A percentile compares a stretch with the other conserved stretches of the same genome.
Conservation (phyloP, 176 grass and related monocot genomes). For the Triticum timopheevii region DNA sequence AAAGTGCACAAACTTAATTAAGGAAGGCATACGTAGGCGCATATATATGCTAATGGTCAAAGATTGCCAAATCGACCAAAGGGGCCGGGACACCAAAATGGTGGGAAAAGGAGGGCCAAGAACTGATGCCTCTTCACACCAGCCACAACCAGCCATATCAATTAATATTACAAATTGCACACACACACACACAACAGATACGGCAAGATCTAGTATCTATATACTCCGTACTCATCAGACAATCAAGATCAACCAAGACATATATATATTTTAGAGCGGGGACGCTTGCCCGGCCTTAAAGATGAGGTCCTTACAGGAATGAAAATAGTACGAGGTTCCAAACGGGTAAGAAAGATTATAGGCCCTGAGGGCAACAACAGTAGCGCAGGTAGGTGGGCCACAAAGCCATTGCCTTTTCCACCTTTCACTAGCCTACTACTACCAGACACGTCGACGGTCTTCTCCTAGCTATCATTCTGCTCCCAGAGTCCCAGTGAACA, state of each 20-base stretch:
- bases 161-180: constrained; percentile 1
- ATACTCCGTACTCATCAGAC: too few species aligned
- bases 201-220: background rate
- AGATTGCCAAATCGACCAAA: constrained; percentile 43
- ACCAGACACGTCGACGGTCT: constrained; percentile 17
- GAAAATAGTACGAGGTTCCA: too few species aligned
- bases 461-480: constrained; percentile 10
- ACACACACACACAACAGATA: background rate
- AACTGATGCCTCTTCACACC: constrained; percentile 41
- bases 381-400: background rate
- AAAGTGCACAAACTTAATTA: background rate
- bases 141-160: constrained; percentile 30
- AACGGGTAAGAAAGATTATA: too few species aligned
- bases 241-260: background rate
- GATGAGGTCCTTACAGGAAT: too few species aligned
- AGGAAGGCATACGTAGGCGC: background rate
- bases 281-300: too few species aligned
- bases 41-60: constrained; percentile 39
- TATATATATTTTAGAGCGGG: background rate
- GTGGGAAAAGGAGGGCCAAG: constrained; percentile 22
- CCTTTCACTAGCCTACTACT: background rate
- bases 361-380: too few species aligned
- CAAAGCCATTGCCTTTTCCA: background rate
- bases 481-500: constrained; percentile 25
- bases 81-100: background rate